Evolutionary conservation across 73 alveolate genomes (phyloP).

Genomic region (Uronychia binucleata): DNA sequence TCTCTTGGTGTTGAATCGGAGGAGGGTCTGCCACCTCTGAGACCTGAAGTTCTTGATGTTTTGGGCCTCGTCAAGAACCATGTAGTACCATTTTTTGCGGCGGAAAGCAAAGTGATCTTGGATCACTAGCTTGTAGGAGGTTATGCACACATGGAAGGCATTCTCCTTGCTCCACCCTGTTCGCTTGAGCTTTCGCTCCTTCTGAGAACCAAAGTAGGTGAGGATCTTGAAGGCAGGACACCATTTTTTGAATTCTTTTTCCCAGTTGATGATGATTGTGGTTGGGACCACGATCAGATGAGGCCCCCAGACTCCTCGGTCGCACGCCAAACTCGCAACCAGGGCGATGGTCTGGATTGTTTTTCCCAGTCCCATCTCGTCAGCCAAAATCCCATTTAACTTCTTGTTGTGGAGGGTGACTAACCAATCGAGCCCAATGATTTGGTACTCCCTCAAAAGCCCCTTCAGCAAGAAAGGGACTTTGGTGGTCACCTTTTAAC

Average conservation of each 20-base stretch:
- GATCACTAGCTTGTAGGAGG: slow-evolving; percentile 95
- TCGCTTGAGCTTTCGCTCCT: slow-evolving; percentile 95
- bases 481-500: slow-evolving; percentile 70
- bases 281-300: slow-evolving; percentile 99
- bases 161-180: slow-evolving; percentile 98
- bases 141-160: slow-evolving; percentile 98
- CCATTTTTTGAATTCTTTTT: slow-evolving; percentile 99
- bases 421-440: slow-evolving; percentile 98
- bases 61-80: slow-evolving; percentile 99
- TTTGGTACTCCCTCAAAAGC: slow-evolving; percentile 91
- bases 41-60: slow-evolving; percentile 98
- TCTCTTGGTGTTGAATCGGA: slow-evolving; percentile 97
- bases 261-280: slow-evolving; percentile 98
- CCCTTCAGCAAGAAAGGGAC: slow-evolving; percentile 95
- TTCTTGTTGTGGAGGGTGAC: slow-evolving; percentile 97
- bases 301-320: slow-evolving; percentile 99
- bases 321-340: slow-evolving; percentile 92
- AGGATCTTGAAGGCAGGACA: slow-evolving; percentile 98
- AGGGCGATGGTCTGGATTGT: slow-evolving; percentile 94
- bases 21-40: slow-evolving; percentile 98
- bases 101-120: slow-evolving; percentile 96
- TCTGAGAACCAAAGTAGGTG: slow-evolving; percentile 96
- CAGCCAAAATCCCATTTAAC: slow-evolving; percentile 99
- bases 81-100: slow-evolving; percentile 99
- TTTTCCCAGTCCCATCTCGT: slow-evolving; percentile 98